Base-by-base conservation (phyloP, 257 asterid species). In the Prunella vulgaris region DNA sequence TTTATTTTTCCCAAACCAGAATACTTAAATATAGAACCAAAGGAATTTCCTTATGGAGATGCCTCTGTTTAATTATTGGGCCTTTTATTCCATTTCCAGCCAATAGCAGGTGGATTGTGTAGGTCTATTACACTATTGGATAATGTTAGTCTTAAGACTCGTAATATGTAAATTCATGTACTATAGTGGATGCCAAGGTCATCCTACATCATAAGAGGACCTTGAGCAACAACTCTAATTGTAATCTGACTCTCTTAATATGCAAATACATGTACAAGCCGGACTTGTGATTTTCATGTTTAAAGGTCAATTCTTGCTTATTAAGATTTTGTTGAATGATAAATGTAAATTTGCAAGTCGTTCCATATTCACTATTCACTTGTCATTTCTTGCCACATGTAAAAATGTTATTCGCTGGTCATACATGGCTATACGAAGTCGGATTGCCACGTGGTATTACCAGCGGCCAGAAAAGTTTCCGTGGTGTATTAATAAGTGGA, bases 371-470 rank as follows among this genome's bases (percentile, higher is more conserved):
- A 64, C 33, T 28, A 51, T 15, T 15, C 10, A 24, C 8, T 33
- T 7, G 54, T 14, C 66, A 40, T 60, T 38, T 58, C 63, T 67
- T 44, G 38, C 71, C 74, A 75, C 33, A 52, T 62, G 76, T 56
- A 66, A 54, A 30, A 27, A 10, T 46, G 7, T 30, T 20, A 15
- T 60, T 70, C 30, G 75, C 21, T 10, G 9, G 63, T 22, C 70
- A 32, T 56, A 25, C 60, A 4, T 9, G 12, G 65, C 64, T 56
- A 33, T 28, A 33, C 72, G 40, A 22, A 66, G 49, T 24, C n/a
- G 10, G 63, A 37, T 37, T 40, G 73, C 67, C 80, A 71, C 76
- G n/a, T 71, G 78, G 66, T 18, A 25, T 58, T 7, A 54, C 72
- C 74, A 44, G 65, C 28, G 17, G 25, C 70, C 37, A 5, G 65